phyloP scores from a whole-genome alignment of 208 protist species.

The Trypanosoma congolense region DNA sequence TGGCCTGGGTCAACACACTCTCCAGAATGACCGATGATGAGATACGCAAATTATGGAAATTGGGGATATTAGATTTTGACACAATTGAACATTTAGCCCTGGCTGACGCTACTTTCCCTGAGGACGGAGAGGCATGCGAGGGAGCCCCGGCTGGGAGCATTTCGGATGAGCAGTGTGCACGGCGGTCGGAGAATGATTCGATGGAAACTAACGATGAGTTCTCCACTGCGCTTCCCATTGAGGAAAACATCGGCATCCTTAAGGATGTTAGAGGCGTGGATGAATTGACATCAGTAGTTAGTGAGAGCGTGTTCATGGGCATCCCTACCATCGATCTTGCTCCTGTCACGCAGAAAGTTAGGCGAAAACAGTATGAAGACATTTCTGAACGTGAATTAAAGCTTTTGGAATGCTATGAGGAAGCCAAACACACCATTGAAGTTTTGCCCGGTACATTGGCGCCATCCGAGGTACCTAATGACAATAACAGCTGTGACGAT shows the following conservation, averaged over 20 bases:
- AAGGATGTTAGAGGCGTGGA: constrained; percentile 35
- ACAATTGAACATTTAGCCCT: constrained; percentile 16
- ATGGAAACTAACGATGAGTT: constrained; percentile 2
- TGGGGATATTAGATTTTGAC: constrained; percentile 42
- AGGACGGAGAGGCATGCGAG: neutral
- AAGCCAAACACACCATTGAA: constrained; percentile 21
- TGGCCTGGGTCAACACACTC: constrained; percentile 60
- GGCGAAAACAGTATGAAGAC: constrained; percentile 39
- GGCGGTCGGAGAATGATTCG: neutral
- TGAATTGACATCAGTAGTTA: constrained; percentile 34
- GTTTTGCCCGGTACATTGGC: neutral
- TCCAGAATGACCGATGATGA: constrained; percentile 39
- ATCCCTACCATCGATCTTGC: constrained; percentile 56
- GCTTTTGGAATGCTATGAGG: constrained; percentile 57
- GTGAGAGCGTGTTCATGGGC: constrained; percentile 13
- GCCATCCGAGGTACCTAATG: neutral
- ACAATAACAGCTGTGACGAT: neutral
- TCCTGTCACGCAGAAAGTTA: constrained; percentile 44
- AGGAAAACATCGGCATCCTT: constrained; percentile 28
- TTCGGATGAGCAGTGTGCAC: neutral
- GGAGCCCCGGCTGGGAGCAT: neutral
- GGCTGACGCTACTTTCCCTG: neutral
- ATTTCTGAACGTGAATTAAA: constrained; percentile 56
- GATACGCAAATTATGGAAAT: constrained; percentile 39
- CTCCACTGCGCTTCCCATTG: constrained; percentile 21